phyloP scores from a whole-genome alignment of 2,329 filamentous ascomycete genomes.

The Akanthomyces muscarius region DNA sequence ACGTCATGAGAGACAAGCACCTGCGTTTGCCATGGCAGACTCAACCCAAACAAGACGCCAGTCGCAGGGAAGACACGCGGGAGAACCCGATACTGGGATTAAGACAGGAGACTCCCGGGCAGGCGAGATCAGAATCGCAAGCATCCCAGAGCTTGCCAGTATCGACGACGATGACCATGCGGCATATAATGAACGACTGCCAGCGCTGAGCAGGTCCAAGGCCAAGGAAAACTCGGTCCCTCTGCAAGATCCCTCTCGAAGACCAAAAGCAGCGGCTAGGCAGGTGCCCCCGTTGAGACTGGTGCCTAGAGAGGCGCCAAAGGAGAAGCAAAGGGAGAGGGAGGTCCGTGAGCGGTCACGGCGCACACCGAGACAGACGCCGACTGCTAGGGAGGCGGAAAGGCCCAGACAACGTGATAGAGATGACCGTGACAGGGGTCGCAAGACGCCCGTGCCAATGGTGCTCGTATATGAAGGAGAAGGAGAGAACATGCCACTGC shows the following conservation, averaged over 20 bases:
- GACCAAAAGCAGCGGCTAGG: slow-evolving; percentile 4
- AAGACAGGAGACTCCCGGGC: background rate
- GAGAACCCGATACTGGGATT: background rate
- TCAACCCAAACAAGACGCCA: background rate
- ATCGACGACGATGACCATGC: background rate
- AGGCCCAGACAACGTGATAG: background rate
- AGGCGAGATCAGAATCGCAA: background rate
- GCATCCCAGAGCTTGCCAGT: background rate
- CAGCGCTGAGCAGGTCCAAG: background rate
- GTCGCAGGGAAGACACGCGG: background rate
- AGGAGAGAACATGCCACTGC: background rate
- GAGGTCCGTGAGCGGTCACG: background rate
- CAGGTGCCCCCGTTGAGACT: slow-evolving; percentile 1
- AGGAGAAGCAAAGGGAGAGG: background rate
- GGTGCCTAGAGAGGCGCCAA: background rate
- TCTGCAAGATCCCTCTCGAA: slow-evolving; percentile 4
- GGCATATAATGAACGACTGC: background rate
- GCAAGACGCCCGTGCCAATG: background rate
- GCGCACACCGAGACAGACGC: background rate
- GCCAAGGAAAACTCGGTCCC: background rate
- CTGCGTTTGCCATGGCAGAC: background rate
- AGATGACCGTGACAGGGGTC: background rate
- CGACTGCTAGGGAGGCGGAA: background rate
- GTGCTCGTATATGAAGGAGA: background rate
- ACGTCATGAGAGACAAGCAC: background rate